Percentiles rank a stretch among this genome's conserved stretches.
Conservation (phyloP, 1,284 basidiomycete genomes). For the Boletus smithii region DNA sequence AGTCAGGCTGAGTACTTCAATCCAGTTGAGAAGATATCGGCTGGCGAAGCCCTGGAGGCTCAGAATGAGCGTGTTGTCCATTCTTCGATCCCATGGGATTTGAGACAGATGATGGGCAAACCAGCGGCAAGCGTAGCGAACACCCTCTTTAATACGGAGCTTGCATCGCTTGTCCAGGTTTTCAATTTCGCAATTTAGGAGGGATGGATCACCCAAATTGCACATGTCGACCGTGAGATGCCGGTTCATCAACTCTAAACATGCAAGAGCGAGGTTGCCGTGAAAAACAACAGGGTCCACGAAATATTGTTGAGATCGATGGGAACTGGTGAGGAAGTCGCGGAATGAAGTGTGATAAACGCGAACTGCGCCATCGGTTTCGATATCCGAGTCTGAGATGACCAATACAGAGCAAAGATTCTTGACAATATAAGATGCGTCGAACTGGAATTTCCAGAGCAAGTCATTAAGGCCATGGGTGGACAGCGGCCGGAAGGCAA, state of each 20-base stretch:
- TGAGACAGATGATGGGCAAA: slow-evolving; percentile 19
- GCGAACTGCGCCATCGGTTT: slow-evolving; percentile 10
- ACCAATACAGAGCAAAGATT: slow-evolving; percentile 19
- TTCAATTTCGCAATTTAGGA: slow-evolving; percentile 17
- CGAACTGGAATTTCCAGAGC: slow-evolving; percentile 9
- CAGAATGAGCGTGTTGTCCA: slow-evolving; percentile 10
- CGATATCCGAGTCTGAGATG: slow-evolving; percentile 7
- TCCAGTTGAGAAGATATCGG: slow-evolving; percentile 18
- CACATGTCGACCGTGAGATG: slow-evolving; percentile 19
- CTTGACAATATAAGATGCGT: slow-evolving; percentile 9
- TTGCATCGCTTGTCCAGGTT: slow-evolving; percentile 14
- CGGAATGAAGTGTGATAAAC: slow-evolving; percentile 28
- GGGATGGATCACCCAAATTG: slow-evolving; percentile 14
- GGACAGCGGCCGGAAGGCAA: slow-evolving; percentile 18
- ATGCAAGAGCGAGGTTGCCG: slow-evolving; percentile 14
- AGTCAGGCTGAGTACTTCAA: slow-evolving; percentile 22
- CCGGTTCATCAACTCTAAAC: slow-evolving; percentile 19
- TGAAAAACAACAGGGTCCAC: slow-evolving; percentile 15
- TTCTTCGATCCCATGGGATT: slow-evolving; percentile 3
- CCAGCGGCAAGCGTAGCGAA: slow-evolving; percentile 25
- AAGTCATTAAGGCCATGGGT: slow-evolving; percentile 15
- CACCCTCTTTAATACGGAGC: slow-evolving; percentile 12
- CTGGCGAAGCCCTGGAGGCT: slow-evolving; percentile 16
- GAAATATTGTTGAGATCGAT: slow-evolving; percentile 19
- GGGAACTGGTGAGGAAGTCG: slow-evolving; percentile 18